Base-by-base conservation (phyloP, 257 asterid genomes). In the Petrea volubilis region DNA sequence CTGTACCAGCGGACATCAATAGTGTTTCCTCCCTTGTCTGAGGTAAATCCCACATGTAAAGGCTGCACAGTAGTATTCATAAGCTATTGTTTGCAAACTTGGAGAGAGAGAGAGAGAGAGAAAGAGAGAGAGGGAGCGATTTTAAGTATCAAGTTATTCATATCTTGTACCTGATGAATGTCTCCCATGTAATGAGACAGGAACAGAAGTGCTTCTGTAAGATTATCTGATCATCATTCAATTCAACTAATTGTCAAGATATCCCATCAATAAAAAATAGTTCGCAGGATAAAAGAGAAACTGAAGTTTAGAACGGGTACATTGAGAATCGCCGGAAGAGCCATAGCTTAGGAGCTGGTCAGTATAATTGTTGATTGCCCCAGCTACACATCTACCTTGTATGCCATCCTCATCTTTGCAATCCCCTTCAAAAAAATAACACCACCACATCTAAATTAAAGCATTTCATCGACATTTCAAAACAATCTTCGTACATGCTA, bases 311-410 rank as follows among this genome's bases (percentile, higher is more conserved):
- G 1, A 12, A 5, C 40, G 14, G 9, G 43, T 83, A 88, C 98
- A 88, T 68, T 77, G 83, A 74, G 86, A 80, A 29, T 64, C 81
- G 49, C 62, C 60, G 66, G 8, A 63, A 33, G 44, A 68, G 72
- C 68, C 68, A 33, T 87, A 87, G 61, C 31, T 81, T 21, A 82
- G 83, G 18, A 93, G 96, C 72, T 91, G 97, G n/a, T 60, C 58
- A 18, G 98, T 93, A 79, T 91, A 93, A 78, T 93, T 93, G 82
- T 91, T 86, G 80, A 93, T 87, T 28, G 96, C 99, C 55, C 97
- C 97, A 12, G 96, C 97, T 15, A 89, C 97, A 72, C 97, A 91
- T 60, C 89, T 86, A n/a, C 76, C 96, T 53, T 47, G 53, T 55
- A 41, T 71, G 12, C 98, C 98, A 77, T 85, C 81, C 73, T 67